A percentile compares a stretch with the other conserved stretches of the same genome.
phyloP scores from a whole-genome alignment of 2,329 filamentous ascomycete species.

The Hyphodiscus sp. region DNA sequence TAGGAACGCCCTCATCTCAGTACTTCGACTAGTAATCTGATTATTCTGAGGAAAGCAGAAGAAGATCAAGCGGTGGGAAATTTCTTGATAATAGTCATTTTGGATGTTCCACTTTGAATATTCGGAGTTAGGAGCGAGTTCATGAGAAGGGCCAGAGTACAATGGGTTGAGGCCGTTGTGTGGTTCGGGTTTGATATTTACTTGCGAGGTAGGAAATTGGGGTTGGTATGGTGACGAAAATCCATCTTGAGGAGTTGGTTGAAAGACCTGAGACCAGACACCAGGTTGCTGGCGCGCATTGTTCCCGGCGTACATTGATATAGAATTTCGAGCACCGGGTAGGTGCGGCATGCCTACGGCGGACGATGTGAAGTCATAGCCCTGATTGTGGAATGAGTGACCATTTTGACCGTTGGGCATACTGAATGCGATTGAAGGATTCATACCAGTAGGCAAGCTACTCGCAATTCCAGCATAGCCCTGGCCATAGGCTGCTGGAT shows the following conservation, averaged over 20 bases:
- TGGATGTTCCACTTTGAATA: constrained; percentile 36
- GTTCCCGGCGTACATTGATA: constrained; percentile 44
- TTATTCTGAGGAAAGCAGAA: constrained; percentile 53
- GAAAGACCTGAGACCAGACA: constrained; percentile 74
- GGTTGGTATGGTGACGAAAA: constrained; percentile 45
- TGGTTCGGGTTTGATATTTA: constrained; percentile 59
- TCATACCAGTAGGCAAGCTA: constrained; percentile 56
- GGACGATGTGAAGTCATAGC: constrained; percentile 30
- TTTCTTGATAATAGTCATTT: constrained; percentile 43
- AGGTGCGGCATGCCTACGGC: constrained; percentile 20
- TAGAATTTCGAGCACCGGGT: constrained; percentile 34
- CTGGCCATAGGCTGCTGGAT: constrained; percentile 41
- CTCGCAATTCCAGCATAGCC: constrained; percentile 52
- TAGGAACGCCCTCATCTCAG: constrained; percentile 48
- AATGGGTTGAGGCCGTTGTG: constrained; percentile 47
- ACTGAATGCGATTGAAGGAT: constrained; percentile 55
- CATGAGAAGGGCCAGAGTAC: constrained; percentile 15
- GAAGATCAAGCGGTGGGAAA: constrained; percentile 49
- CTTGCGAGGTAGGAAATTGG: constrained; percentile 64
- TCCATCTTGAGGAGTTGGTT: constrained; percentile 61
- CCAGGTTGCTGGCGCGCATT: constrained; percentile 51
- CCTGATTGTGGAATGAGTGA: constrained; percentile 31
- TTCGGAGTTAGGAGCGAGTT: constrained; percentile 29
- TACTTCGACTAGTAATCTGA: constrained; percentile 48
- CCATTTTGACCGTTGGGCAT: constrained; percentile 57